Conservation (phyloP, 2,329 filamentous ascomycete species). For the Pseudogymnoascus sp. region DNA sequence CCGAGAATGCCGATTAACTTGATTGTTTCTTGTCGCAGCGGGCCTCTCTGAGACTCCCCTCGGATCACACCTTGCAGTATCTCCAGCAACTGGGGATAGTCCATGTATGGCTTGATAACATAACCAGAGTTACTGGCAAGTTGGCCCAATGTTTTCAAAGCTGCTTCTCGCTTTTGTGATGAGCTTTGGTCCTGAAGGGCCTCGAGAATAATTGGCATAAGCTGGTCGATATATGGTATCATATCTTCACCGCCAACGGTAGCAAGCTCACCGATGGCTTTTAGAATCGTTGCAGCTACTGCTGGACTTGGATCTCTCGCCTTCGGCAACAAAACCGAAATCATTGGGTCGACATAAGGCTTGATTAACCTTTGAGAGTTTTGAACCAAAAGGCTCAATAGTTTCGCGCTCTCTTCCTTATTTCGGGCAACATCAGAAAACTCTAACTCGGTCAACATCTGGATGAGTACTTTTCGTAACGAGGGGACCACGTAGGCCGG, state of each 20-base stretch:
- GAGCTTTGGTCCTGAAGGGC: conserved; percentile 92
- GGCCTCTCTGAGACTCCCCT: conserved; percentile 75
- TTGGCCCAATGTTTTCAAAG: conserved; percentile 82
- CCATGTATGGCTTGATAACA: conserved; percentile 90
- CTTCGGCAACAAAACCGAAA: conserved; percentile 88
- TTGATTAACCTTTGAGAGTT: conserved; percentile 91
- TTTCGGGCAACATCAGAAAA: conserved; percentile 91
- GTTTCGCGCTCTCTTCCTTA: conserved; percentile 91
- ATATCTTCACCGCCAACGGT: conserved; percentile 92
- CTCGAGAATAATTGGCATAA: conserved; percentile 94
- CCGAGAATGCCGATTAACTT: conserved; percentile 94
- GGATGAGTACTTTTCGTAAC: conserved; percentile 86
- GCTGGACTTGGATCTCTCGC: conserved; percentile 76
- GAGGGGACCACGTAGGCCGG: conserved; percentile 97
- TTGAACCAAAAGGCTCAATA: conserved; percentile 86
- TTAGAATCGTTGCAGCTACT: conserved; percentile 89
- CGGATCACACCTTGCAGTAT: conserved; percentile 92
- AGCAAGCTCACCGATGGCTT: conserved; percentile 88
- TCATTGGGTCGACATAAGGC: conserved; percentile 95
- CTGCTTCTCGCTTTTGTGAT: conserved; percentile 81
- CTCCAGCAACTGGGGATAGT: conserved; percentile 88
- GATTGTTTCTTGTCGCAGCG: conserved; percentile 86
- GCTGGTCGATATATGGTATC: conserved; percentile 78
- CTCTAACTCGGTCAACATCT: conserved; percentile 91
- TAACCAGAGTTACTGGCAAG: conserved; percentile 94